phyloP scores from a whole-genome alignment of 1,139 yeast genomes.

The Yamadazyma songkhlaensis region DNA sequence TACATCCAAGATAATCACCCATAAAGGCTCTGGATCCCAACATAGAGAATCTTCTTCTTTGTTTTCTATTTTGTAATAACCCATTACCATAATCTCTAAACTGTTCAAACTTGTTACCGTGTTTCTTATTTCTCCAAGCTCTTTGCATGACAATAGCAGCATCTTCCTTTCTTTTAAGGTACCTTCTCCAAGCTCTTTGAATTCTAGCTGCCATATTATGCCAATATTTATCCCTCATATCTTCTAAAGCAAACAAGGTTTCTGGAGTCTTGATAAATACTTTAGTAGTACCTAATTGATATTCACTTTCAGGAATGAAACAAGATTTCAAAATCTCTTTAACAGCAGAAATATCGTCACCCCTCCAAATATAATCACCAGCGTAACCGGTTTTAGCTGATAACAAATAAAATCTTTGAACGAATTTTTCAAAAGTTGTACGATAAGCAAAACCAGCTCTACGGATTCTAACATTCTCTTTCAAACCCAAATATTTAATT shows the following conservation, averaged over 20 bases:
- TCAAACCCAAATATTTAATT: constrained; percentile 91
- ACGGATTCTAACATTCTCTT: constrained; percentile 95
- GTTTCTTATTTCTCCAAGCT: constrained; percentile 77
- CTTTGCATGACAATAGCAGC: constrained; percentile 85
- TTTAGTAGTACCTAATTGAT: constrained; percentile 90
- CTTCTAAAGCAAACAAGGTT: constrained; percentile 91
- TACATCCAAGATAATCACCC: constrained; percentile 92
- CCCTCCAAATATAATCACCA: constrained; percentile 95
- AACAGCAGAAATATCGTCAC: constrained; percentile 82
- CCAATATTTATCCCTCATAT: constrained; percentile 97
- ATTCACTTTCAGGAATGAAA: constrained; percentile 76
- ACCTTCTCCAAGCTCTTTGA: constrained; percentile 95
- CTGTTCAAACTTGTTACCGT: constrained; percentile 79
- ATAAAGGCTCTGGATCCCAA: constrained; percentile 86
- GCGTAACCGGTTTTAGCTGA: constrained; percentile 94
- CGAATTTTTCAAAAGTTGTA: constrained; percentile 95
- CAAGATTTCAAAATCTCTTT: constrained; percentile 75
- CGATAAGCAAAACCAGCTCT: constrained; percentile 99
- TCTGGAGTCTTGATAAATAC: constrained; percentile 97
- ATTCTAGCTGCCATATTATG: constrained; percentile 97
- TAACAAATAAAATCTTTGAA: constrained; percentile 88
- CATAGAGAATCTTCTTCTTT: constrained; percentile 85
- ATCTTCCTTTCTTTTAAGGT: constrained; percentile 75
- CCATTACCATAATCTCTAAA: constrained; percentile 80
- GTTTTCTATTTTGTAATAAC: constrained; percentile 71